Percentiles rank a stretch among this genome's conserved stretches.
Evolutionary conservation across 192 early-diverging fungal species (phyloP).

Genomic region (Lobulomyces angularis): DNA sequence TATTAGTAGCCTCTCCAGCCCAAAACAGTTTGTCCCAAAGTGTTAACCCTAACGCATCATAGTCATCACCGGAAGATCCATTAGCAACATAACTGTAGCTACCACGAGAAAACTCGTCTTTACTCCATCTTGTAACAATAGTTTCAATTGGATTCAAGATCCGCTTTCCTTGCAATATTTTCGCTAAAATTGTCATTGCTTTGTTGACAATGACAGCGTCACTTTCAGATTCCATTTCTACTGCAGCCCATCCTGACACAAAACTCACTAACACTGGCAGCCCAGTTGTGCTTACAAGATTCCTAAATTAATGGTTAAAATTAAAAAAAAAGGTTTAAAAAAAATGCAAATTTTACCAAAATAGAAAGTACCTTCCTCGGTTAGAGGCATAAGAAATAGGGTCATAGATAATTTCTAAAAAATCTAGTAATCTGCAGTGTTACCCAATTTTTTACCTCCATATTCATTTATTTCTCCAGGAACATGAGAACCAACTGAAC

Average conservation of each 20-base stretch:
- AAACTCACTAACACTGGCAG: conserved; percentile 10
- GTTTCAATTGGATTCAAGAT: conserved; percentile 15
- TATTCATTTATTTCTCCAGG: too few relatives aligned
- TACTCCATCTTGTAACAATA: conserved; percentile 11
- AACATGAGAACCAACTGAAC: conserved; percentile 3
- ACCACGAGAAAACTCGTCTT: conserved; percentile 8
- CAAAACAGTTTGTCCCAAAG: conserved; percentile 5
- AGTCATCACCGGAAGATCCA: neutral
- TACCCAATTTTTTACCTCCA: too few relatives aligned
- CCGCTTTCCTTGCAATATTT: conserved; percentile 5
- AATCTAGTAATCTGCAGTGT: too few relatives aligned
- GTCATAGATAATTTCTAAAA: too few relatives aligned
- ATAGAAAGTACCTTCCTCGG: conserved; percentile 9
- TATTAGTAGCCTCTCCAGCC: conserved; percentile 9
- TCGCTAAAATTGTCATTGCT: conserved; percentile 4
- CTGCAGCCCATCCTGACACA: conserved; percentile 9
- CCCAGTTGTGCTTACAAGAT: conserved; percentile 9
- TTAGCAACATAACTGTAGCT: conserved; percentile 5
- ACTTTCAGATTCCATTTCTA: conserved; percentile 8
- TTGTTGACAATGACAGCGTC: conserved; percentile 7
- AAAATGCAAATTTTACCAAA: too few relatives aligned
- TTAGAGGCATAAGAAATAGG: too few relatives aligned
- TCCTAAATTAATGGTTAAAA: too few relatives aligned
- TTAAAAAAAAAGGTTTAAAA: too few relatives aligned
- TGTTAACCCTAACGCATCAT: neutral